Conservation (phyloP, 352 stramenopile genomes). For the Thalassiosira tumida region DNA sequence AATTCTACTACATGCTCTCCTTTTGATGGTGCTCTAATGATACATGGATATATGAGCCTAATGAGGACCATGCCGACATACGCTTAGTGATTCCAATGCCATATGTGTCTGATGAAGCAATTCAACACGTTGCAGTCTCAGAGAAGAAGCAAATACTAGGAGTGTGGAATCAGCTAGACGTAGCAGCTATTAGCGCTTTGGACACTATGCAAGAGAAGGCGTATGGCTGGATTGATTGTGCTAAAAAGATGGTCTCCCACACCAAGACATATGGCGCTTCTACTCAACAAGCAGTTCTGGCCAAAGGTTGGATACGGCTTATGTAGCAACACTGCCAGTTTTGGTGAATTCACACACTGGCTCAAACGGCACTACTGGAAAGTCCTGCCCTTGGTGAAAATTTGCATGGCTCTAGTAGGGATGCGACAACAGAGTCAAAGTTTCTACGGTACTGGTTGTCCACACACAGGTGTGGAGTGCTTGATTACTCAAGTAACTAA, state of each 20-base stretch:
- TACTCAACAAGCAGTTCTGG: conserved; percentile 52
- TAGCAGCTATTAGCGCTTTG: neutral
- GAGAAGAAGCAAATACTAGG: neutral
- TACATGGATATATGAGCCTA: neutral
- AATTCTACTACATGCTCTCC: conserved; percentile 36
- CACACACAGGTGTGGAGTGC: conserved; percentile 23
- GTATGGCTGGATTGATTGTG: conserved; percentile 29
- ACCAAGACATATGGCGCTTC: conserved; percentile 17
- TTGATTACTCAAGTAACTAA: conserved; percentile 36
- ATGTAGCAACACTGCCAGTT: neutral
- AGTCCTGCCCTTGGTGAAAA: conserved; percentile 19
- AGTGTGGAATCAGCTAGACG: neutral
- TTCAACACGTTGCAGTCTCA: conserved; percentile 2
- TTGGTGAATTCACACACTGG: neutral
- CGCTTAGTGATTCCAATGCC: conserved; percentile 19
- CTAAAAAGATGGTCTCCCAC: neutral
- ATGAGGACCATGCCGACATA: conserved; percentile 10
- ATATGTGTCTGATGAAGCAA: neutral
- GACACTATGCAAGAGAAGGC: conserved; percentile 32
- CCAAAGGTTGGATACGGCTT: conserved; percentile 45
- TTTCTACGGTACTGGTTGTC: conserved; percentile 45
- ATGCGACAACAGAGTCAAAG: conserved; percentile 4
- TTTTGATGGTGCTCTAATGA: conserved; percentile 2
- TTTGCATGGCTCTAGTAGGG: neutral
- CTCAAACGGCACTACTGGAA: conserved; percentile 21